Percentiles rank a stretch among this genome's conserved stretches.
Evolutionary conservation across 257 asterid genomes (phyloP).

Genomic region (Handroanthus guayacan): DNA sequence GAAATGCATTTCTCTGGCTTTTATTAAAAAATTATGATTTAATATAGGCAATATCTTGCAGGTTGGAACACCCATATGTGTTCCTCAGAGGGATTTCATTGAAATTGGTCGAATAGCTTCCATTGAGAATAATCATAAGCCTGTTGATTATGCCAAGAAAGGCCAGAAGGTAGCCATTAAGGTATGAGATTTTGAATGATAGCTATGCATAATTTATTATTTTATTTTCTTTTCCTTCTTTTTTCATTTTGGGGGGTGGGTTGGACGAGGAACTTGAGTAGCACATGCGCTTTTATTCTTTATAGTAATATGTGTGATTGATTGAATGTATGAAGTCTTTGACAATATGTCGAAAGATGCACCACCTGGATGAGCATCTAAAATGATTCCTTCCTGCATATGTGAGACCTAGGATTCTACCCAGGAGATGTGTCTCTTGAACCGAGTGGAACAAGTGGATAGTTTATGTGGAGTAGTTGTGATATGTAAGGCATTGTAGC

Average conservation of each 20-base stretch:
- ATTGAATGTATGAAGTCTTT: slow-evolving; percentile 14
- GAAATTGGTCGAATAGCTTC: slow-evolving; percentile 94
- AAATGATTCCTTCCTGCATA: not conserved
- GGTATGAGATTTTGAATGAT: slow-evolving; percentile 55
- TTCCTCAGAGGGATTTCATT: slow-evolving; percentile 80
- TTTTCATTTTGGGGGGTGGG: no score
- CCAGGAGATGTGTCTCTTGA: no score
- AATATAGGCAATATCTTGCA: slow-evolving; percentile 28
- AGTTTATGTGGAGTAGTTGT: no score
- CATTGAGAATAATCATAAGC: slow-evolving; percentile 86
- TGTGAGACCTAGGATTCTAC: not conserved
- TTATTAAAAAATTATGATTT: slow-evolving; percentile 3
- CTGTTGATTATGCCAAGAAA: slow-evolving; percentile 90
- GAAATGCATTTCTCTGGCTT: slow-evolving; percentile 21
- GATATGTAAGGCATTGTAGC: no score
- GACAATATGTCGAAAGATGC: not conserved
- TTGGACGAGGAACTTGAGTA: not conserved
- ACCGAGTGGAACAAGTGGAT: no score
- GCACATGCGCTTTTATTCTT: not conserved
- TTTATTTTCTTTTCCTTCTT: not conserved
- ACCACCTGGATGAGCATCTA: slow-evolving; percentile 20
- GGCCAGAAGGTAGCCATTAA: slow-evolving; percentile 93
- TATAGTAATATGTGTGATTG: not conserved
- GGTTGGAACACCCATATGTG: slow-evolving; percentile 86
- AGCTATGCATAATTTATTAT: not conserved